Evolutionary conservation across 2,329 filamentous ascomycete genomes (phyloP), one percentile per base, ranked within the genome.

Genomic region (Endocalyx cinctus): DNA sequence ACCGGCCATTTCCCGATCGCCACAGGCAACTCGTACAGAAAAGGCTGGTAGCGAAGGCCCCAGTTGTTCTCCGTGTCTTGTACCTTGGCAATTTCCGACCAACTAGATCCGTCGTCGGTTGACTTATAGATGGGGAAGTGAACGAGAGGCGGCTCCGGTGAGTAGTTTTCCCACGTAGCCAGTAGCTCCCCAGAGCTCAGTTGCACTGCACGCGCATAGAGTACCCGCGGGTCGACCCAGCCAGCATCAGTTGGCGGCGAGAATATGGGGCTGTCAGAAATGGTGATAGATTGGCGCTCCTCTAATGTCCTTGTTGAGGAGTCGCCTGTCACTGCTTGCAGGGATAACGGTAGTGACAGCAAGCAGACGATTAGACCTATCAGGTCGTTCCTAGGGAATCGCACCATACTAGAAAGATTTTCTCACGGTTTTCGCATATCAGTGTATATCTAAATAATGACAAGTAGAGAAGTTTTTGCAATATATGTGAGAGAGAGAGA

Each of bases 41-140:
- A 74, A 0, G 82, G 82, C 47, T 86, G 82, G 48, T 83, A 83
- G 20, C 78, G 69, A 33, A 84, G 52, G 14, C 82, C 81, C 66
- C 74, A 79, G 32, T 69, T 69, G 45, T 84, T 79, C 22, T 72
- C 74, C 27, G 71, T 67, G 50, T 85, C 82, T 11, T 73, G 63
- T 6, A 85, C 73, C 11, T 68, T 67, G 5, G 77, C 76, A 31
- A 82, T 66, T 49, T 80, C 70, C 10, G 64, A 63, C 82, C 81
- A 86, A 3, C 70, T 75, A 33, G 62, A 48, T n/a, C 75, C 74
- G 19, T 63, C 59, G 46, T 79, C 72, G 6, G 51, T 58, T 26
- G 68, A 74, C 41, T 62, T 57, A 42, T 60, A 71, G 42, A 74
- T 69, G 31, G 70, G 75, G 48, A 74, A 77, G 53, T 61, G 60